Conservation (phyloP, 768 basidiomycete genomes). For the Cystofilobasidium ferigula region DNA sequence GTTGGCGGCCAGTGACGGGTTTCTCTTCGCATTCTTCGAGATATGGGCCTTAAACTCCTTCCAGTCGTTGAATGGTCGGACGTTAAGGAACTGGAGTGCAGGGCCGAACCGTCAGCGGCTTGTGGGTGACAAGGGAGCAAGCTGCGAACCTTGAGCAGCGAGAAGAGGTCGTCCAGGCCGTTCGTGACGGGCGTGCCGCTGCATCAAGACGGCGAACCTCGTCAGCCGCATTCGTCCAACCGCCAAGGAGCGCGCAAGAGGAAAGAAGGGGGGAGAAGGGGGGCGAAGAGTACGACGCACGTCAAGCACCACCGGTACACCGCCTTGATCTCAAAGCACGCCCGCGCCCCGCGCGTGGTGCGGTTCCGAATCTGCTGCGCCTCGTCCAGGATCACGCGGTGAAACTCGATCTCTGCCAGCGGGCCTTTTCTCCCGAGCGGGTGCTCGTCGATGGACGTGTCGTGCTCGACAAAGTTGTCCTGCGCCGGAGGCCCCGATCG, state of each 20-base stretch:
- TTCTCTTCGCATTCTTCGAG: slow-evolving; percentile 35
- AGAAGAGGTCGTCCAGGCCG: slow-evolving; percentile 48
- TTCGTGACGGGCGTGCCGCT: slow-evolving; percentile 54
- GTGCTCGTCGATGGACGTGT: slow-evolving; percentile 1
- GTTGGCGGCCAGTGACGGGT: slow-evolving; percentile 30
- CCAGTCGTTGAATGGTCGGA: slow-evolving; percentile 51
- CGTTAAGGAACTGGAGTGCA: slow-evolving; percentile 41
- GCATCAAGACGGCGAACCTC: not conserved
- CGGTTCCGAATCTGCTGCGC: slow-evolving; percentile 43
- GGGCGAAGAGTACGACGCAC: slow-evolving; percentile 35
- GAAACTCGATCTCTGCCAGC: slow-evolving; percentile 51
- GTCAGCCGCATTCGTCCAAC: too few relatives aligned
- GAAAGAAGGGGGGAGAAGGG: not conserved
- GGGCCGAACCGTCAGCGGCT: too few relatives aligned
- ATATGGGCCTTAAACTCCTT: slow-evolving; percentile 44
- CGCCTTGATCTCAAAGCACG: slow-evolving; percentile 47
- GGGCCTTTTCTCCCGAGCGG: slow-evolving; percentile 43
- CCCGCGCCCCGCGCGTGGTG: not conserved
- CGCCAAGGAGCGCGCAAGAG: not conserved
- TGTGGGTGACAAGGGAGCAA: not conserved
- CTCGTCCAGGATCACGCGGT: slow-evolving; percentile 62
- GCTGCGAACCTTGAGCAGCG: not conserved
- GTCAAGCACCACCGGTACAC: slow-evolving; percentile 53
- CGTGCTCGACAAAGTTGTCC: not conserved
- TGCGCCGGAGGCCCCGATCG: slow-evolving; percentile 10